Percentiles rank a stretch among this genome's conserved stretches.
Conservation (phyloP, 2,329 filamentous ascomycete species). For the Ceratocystis destructans region DNA sequence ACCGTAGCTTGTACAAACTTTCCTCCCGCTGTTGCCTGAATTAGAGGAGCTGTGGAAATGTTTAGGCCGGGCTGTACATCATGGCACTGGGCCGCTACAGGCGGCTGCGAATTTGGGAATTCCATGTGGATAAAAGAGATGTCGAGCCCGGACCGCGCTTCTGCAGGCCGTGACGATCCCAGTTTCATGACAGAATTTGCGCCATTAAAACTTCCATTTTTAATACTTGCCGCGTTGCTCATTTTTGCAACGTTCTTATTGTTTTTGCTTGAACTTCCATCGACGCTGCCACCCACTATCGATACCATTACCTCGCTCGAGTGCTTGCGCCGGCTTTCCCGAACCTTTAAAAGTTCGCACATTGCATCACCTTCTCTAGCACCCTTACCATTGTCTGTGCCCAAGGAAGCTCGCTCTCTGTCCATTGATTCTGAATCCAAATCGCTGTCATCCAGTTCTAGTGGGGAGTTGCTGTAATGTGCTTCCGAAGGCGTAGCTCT, state of each 20-base stretch:
- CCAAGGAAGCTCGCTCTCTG: background rate
- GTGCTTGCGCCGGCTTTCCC: conserved; percentile 38
- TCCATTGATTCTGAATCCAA: conserved; percentile 45
- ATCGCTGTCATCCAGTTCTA: conserved; percentile 40
- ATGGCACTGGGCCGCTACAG: background rate
- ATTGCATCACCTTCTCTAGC: conserved; percentile 41
- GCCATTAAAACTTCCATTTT: background rate
- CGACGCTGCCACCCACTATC: conserved; percentile 16
- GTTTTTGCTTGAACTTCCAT: conserved; percentile 24
- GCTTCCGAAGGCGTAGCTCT: conserved; percentile 27
- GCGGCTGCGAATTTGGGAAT: background rate
- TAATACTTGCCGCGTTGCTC: background rate
- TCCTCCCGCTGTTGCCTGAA: conserved; percentile 19
- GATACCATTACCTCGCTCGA: conserved; percentile 19
- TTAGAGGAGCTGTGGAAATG: conserved; percentile 1
- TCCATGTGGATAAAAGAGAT: background rate
- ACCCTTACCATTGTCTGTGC: background rate
- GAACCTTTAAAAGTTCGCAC: conserved; percentile 45
- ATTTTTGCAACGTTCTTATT: background rate
- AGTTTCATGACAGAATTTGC: background rate
- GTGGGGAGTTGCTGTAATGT: conserved; percentile 23
- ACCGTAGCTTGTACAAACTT: too few species aligned
- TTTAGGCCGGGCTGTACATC: conserved; percentile 2
- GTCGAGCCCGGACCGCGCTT: background rate
- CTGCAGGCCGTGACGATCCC: background rate